Percentiles rank a stretch among this genome's conserved stretches.
Evolutionary conservation across 768 basidiomycete species (phyloP).

Genomic region (Crucibulum laeve): DNA sequence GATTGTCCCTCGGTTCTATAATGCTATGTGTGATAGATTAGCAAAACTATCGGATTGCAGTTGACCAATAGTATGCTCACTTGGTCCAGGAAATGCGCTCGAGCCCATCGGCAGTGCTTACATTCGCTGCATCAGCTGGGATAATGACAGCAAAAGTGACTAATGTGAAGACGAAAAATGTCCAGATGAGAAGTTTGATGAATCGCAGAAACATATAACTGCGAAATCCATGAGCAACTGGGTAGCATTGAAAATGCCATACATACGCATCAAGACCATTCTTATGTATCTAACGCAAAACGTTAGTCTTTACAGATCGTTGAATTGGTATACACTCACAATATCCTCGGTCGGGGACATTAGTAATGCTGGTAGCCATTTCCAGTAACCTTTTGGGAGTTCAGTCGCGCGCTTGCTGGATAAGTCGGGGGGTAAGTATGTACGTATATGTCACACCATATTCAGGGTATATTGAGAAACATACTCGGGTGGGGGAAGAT

Average conservation of each 20-base stretch:
- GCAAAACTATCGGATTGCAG: background rate
- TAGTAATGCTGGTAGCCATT: conserved; percentile 47
- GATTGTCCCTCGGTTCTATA: conserved; percentile 27
- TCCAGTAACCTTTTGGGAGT: conserved; percentile 40
- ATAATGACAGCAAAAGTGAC: conserved; percentile 61
- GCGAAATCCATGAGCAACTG: background rate
- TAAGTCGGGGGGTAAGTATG: conserved; percentile 1
- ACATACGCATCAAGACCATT: conserved; percentile 68
- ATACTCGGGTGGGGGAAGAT: conserved; percentile 53
- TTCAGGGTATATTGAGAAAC: no score
- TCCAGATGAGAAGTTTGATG: conserved; percentile 55
- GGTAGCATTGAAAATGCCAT: conserved; percentile 16
- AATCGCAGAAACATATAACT: conserved; percentile 59
- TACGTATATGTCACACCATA: background rate
- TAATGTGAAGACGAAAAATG: conserved; percentile 50
- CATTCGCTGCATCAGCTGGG: conserved; percentile 48
- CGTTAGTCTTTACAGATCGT: background rate
- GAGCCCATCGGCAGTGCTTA: conserved; percentile 29
- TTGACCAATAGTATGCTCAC: no score
- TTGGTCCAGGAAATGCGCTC: conserved; percentile 47
- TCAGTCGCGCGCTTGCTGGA: conserved; percentile 39
- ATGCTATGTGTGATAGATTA: conserved; percentile 22
- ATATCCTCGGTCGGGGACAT: conserved; percentile 38
- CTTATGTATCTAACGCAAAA: conserved; percentile 38
- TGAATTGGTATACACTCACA: conserved; percentile 21